These are phyloP conservation scores for Nakaseomyces uthaithaninus DNA, from an alignment of 1,139 yeast genomes.

Conservation along the genomic window DNA sequence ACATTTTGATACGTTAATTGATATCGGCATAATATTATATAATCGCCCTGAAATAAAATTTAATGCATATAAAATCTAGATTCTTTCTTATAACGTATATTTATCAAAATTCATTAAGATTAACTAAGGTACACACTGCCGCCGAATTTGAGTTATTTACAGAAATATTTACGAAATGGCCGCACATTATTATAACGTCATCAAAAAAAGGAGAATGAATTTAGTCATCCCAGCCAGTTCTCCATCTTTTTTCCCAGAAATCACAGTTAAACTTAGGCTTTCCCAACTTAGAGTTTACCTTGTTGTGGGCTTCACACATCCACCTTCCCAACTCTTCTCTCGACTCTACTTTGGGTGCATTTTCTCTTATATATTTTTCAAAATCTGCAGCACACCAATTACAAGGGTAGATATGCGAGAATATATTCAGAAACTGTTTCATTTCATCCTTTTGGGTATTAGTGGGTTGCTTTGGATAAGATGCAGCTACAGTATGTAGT, in stretches of 20 bases:
- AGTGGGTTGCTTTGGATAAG: conserved; percentile 67
- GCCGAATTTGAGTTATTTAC: no score
- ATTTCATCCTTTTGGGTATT: conserved; percentile 59
- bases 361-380: conserved; percentile 47
- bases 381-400: conserved; percentile 91
- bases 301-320: conserved; percentile 94
- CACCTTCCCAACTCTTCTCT: conserved; percentile 81
- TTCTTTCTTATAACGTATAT: no score
- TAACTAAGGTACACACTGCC: no score
- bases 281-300: conserved; percentile 74
- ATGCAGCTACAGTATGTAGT: conserved; percentile 83
- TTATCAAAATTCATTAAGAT: no score
- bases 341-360: conserved; percentile 59
- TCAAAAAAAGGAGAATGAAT: no score
- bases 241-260: conserved; percentile 91
- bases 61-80: no score
- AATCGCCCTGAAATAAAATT: no score
- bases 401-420: conserved; percentile 85
- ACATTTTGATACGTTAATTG: no score
- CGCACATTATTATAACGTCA: no score
- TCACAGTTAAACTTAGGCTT: conserved; percentile 81
- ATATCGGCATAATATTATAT: no score
- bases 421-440: conserved; percentile 57
- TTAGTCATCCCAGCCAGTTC: conserved; percentile 64
- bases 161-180: no score